These are phyloP conservation scores for Kregervanrija fluxuum DNA, from an alignment of 805 yeast species.

Conservation along the genomic window DNA sequence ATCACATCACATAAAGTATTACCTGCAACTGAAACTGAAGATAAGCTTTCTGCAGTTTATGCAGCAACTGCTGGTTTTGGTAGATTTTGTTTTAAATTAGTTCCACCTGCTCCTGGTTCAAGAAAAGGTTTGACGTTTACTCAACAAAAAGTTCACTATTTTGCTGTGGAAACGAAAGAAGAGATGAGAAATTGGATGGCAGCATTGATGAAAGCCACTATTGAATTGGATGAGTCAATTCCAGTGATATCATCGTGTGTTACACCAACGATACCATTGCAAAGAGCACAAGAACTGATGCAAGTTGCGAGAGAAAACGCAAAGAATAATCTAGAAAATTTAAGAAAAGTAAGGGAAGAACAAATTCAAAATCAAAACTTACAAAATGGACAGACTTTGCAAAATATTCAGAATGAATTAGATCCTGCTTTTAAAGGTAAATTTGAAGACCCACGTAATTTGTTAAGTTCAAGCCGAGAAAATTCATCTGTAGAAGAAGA, in stretches of 20 bases:
- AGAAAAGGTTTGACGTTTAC: slow-evolving; percentile 93
- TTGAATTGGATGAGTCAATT: slow-evolving; percentile 86
- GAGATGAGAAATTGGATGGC: slow-evolving; percentile 96
- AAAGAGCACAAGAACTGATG: slow-evolving; percentile 79
- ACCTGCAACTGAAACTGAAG: slow-evolving; percentile 72
- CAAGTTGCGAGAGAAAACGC: slow-evolving; percentile 78
- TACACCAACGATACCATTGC: slow-evolving; percentile 89
- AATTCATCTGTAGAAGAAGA: slow-evolving; percentile 13
- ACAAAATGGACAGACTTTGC: slow-evolving; percentile 5
- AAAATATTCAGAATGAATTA: no score
- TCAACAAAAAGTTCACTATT: slow-evolving; percentile 90
- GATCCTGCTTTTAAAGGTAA: no score
- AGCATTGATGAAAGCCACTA: slow-evolving; percentile 90
- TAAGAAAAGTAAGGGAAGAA: slow-evolving; percentile 33
- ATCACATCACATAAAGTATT: slow-evolving; percentile 90
- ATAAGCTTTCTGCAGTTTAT: slow-evolving; percentile 69
- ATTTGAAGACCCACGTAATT: neutral
- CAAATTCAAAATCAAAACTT: slow-evolving; percentile 13
- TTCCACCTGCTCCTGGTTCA: slow-evolving; percentile 98
- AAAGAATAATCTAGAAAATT: slow-evolving; percentile 39
- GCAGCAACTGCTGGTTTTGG: slow-evolving; percentile 95
- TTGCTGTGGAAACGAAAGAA: slow-evolving; percentile 86
- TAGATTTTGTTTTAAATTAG: slow-evolving; percentile 82
- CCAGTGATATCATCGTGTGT: slow-evolving; percentile 91
- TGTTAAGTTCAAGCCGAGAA: neutral